phyloP scores from a whole-genome alignment of 2,329 filamentous ascomycete genomes.

The Penicillium expansum region DNA sequence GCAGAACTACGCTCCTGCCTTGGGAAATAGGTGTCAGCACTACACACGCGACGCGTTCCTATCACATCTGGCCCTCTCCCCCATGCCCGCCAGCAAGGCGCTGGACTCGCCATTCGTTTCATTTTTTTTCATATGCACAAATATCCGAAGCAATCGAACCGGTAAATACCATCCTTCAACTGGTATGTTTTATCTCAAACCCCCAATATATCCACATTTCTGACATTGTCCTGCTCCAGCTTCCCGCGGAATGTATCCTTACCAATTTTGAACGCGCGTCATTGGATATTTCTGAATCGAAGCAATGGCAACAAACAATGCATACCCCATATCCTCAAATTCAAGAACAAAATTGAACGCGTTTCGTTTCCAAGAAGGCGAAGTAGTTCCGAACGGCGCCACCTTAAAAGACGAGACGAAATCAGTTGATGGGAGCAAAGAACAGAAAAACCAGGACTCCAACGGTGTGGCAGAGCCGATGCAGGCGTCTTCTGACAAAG shows the following conservation, averaged over 20 bases:
- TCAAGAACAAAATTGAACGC: constrained; percentile 55
- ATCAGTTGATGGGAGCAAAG: constrained; percentile 42
- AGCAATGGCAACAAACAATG: constrained; percentile 27
- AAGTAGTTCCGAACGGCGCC: constrained; percentile 11
- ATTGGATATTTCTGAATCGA: constrained; percentile 19
- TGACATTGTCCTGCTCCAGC: constrained; percentile 16
- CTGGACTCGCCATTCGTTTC: constrained; percentile 17
- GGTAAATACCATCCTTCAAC: not conserved
- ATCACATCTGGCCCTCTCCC: constrained; percentile 13
- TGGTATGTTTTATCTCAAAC: not conserved
- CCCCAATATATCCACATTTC: constrained; percentile 1
- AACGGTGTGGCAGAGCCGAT: constrained; percentile 33
- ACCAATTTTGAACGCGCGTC: constrained; percentile 17
- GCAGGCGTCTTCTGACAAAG: constrained; percentile 19
- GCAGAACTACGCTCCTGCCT: constrained; percentile 19
- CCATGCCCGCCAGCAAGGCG: constrained; percentile 10
- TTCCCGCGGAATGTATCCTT: constrained; percentile 27
- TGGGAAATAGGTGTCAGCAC: constrained; percentile 19
- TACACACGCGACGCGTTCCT: constrained; percentile 35
- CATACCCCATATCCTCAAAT: constrained; percentile 48
- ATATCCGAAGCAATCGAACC: not conserved
- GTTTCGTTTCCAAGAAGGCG: constrained; percentile 50
- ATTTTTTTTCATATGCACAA: constrained; percentile 5
- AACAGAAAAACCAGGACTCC: constrained; percentile 42
- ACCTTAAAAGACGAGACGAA: constrained; percentile 24